Conservation (phyloP, 352 stramenopile genomes). For the Phytophthora litchii region DNA sequence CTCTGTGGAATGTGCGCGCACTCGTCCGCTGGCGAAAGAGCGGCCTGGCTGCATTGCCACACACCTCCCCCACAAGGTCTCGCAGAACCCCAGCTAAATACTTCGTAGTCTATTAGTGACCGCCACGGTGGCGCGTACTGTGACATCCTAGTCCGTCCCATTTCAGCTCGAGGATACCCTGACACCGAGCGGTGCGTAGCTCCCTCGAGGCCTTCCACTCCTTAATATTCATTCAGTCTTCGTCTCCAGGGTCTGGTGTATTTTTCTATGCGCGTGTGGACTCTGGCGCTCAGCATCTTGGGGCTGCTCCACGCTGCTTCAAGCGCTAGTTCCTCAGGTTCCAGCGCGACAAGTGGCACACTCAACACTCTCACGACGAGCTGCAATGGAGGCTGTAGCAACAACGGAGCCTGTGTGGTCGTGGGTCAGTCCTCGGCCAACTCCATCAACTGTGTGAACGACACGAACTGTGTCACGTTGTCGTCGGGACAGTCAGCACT, state of each 20-base stretch:
- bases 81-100: too few species aligned
- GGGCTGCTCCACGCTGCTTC: constrained; percentile 7
- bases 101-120: too few species aligned
- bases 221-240: too few species aligned
- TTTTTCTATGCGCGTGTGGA: constrained; percentile 24
- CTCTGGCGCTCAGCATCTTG: constrained; percentile 15
- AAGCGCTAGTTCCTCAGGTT: constrained; percentile 14
- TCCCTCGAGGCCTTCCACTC: too few species aligned
- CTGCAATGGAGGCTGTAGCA: constrained; percentile 72
- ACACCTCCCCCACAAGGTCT: neutral
- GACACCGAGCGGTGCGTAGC: too few species aligned
- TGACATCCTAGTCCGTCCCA: too few species aligned
- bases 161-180: too few species aligned
- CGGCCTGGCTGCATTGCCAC: constrained; percentile 4
- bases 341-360: constrained; percentile 24
- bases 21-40: constrained; percentile 11
- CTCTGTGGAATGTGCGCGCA: constrained; percentile 37
- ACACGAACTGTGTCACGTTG: constrained; percentile 70
- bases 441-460: constrained; percentile 76
- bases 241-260: neutral
- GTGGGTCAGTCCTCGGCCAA: constrained; percentile 63
- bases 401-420: constrained; percentile 66
- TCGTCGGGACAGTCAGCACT: constrained; percentile 69
- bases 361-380: constrained; percentile 81
- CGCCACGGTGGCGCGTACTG: too few species aligned